Percentiles rank a stretch among this genome's conserved stretches.
Evolutionary conservation across 2,329 filamentous ascomycete genomes (phyloP).

Genomic region (Aspergillus fumigatus): DNA sequence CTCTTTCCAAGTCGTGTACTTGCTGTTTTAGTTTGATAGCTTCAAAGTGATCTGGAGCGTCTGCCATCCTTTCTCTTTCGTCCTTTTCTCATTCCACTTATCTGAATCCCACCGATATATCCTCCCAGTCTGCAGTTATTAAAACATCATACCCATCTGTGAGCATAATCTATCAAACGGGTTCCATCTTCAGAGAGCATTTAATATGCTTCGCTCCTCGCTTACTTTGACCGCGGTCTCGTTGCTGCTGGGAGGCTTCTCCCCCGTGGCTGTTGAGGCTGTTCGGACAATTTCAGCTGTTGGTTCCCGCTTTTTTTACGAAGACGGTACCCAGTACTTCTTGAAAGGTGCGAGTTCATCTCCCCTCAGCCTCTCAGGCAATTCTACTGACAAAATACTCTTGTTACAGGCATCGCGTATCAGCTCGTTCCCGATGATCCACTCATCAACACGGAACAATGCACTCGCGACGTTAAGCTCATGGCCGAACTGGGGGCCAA

Average conservation of each 20-base stretch:
- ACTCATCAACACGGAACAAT: slow-evolving; percentile 70
- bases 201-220: slow-evolving; percentile 19
- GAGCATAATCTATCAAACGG: background rate
- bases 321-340: slow-evolving; percentile 75
- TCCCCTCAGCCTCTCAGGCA: background rate
- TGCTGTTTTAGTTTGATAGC: background rate
- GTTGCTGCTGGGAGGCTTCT: slow-evolving; percentile 25
- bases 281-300: slow-evolving; percentile 56
- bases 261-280: slow-evolving; percentile 31
- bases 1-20: background rate
- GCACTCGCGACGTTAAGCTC: slow-evolving; percentile 66
- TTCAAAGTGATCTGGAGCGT: background rate
- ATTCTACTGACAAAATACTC: slow-evolving; percentile 4
- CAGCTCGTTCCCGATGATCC: slow-evolving; percentile 66
- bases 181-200: background rate
- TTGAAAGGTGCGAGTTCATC: slow-evolving; percentile 62
- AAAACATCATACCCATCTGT: background rate
- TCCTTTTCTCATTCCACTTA: background rate
- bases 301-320: slow-evolving; percentile 81
- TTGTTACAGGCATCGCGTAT: slow-evolving; percentile 64
- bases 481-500: slow-evolving; percentile 81
- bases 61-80: background rate
- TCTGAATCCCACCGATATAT: background rate
- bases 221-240: slow-evolving; percentile 10
- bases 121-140: background rate